Conservation (phyloP, 73 alveolate species). For the Paramecium tetraurelia region DNA sequence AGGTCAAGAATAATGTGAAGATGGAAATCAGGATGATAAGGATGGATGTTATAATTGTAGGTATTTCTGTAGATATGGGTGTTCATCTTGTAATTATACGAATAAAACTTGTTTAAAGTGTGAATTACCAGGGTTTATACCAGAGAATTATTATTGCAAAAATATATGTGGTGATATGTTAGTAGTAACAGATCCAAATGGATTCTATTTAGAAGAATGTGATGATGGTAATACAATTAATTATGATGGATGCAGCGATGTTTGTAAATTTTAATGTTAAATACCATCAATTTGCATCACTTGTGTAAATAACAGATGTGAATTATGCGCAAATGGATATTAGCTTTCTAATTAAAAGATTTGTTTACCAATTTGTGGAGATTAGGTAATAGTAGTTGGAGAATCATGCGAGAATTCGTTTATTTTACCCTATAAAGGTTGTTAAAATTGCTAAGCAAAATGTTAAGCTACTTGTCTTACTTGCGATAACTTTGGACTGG, state of each 20-base stretch:
- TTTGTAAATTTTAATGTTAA: background rate
- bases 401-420: background rate
- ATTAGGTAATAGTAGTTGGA: background rate
- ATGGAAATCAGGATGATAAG: background rate
- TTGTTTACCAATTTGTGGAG: background rate
- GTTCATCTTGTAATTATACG: background rate
- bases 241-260: background rate
- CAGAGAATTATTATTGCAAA: background rate
- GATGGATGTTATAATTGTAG: background rate
- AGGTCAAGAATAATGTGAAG: background rate
- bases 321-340: background rate
- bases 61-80: background rate
- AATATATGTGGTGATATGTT: background rate
- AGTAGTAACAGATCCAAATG: background rate
- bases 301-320: background rate
- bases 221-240: slow-evolving; percentile 13
- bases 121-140: background rate
- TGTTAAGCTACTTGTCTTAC: background rate
- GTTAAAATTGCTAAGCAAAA: background rate
- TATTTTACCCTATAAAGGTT: background rate
- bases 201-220: background rate
- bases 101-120: background rate
- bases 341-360: background rate
- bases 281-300: background rate
- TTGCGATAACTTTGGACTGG: background rate